Conservation (phyloP, 768 basidiomycete genomes). For the Leccinum pellstonianum region DNA sequence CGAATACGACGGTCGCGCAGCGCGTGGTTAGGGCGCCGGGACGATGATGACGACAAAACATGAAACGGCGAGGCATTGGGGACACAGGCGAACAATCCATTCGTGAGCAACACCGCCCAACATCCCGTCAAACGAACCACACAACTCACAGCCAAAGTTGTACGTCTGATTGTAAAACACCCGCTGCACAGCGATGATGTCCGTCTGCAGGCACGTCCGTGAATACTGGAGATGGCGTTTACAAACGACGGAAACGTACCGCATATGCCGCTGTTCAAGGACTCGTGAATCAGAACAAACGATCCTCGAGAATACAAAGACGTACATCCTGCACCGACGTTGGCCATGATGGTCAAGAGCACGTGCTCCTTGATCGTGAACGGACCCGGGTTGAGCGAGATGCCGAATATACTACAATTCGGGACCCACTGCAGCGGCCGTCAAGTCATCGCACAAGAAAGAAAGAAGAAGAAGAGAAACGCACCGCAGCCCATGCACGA, state of each 20-base stretch:
- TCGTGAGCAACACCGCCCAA: background rate
- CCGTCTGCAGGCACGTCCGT: constrained; percentile 41
- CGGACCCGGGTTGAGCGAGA: constrained; percentile 70
- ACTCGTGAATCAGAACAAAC: background rate
- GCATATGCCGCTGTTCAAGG: constrained; percentile 46
- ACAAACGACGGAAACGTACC: constrained; percentile 10
- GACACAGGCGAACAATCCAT: too few species aligned
- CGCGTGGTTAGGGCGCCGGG: background rate
- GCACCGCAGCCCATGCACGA: constrained; percentile 52
- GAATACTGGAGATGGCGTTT: background rate
- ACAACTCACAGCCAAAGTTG: constrained; percentile 45
- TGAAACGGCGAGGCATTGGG: background rate
- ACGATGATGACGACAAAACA: background rate
- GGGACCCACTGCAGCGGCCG: constrained; percentile 44
- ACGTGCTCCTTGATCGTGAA: constrained; percentile 76
- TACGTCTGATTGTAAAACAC: constrained; percentile 63
- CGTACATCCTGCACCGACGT: constrained; percentile 35
- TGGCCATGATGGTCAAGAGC: constrained; percentile 67
- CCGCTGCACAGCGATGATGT: constrained; percentile 71
- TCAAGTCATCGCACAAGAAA: too few species aligned
- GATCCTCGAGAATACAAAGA: constrained; percentile 3
- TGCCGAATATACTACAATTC: constrained; percentile 49
- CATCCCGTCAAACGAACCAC: background rate
- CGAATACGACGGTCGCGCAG: background rate
- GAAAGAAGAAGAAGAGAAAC: background rate